Base-by-base conservation (phyloP, 106 monocot species). In the Acanthochlamys bracteata region DNA sequence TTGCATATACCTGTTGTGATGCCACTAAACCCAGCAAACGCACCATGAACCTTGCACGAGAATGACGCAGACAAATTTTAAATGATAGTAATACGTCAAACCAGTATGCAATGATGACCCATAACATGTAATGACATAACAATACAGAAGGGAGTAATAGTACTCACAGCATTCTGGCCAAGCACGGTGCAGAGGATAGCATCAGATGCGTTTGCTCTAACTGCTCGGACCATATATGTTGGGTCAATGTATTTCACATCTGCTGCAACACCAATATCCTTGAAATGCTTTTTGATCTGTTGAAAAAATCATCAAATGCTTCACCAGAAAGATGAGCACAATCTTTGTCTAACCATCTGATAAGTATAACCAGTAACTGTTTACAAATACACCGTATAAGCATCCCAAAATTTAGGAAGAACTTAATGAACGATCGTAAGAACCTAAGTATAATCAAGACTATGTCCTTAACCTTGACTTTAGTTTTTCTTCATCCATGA, bases 1-100 rank as follows among this genome's bases (percentile, higher is more conserved):
- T 85, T 85, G 68, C 85, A 85, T 51, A 85, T 78, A 52, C 81
- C 81, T 4, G 80, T 75, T 1, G 85, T 81, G 16, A 85, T 81
- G 41, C 85, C 85, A 33, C 85, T 85, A 65, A 78, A 85, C 41
- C 85, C 85, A 4, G 85, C 81, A 72, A 85, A 85, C 69, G 85
- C 85, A 39, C 78, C 85, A 57, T 85, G 85, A 41, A 85, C 85
- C 81, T n/a, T 73, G 41, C 53, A 27, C 69, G 56, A 26, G 3
- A 27, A 4, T 49, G 15, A 49, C 2, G 49, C 12, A 49, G 3
- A 49, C 43, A 49, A 4, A 4, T 49, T 49, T 49, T 49, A 1
- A 49, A 14, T 49, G 12, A 3, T 10, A 12, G 17, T 17, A 14
- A 12, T 49, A 43, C 13, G 15, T 49, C 3, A 49, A 4, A 49